Evolutionary conservation across 805 yeast genomes (phyloP).

Genomic region (Lachancea mirantina): DNA sequence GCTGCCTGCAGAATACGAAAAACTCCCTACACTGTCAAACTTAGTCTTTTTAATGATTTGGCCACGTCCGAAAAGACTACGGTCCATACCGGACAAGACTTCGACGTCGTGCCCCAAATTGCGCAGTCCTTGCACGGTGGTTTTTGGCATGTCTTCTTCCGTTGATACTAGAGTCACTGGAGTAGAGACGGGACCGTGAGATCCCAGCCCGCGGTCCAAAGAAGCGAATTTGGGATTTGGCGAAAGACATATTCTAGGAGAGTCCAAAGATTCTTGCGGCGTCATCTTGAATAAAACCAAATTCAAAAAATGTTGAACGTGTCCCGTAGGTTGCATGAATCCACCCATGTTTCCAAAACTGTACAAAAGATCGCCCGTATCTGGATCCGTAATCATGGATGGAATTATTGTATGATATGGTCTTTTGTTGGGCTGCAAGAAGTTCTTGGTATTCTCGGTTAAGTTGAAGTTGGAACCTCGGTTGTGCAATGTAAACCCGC

Average conservation of each 20-base stretch:
- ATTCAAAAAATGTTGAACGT: constrained; percentile 68
- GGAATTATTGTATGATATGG: constrained; percentile 83
- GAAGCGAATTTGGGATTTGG: constrained; percentile 40
- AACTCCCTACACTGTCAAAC: constrained; percentile 29
- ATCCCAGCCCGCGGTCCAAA: constrained; percentile 49
- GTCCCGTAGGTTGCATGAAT: constrained; percentile 81
- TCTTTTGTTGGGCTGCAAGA: constrained; percentile 60
- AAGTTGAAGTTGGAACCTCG: constrained; percentile 72
- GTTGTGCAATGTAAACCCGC: constrained; percentile 67
- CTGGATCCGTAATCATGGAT: constrained; percentile 54
- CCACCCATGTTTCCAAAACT: constrained; percentile 85
- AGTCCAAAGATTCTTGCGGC: constrained; percentile 70
- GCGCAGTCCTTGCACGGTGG: constrained; percentile 40
- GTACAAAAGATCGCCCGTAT: constrained; percentile 46
- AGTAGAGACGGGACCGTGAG: constrained; percentile 58
- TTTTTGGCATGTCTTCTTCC: constrained; percentile 55
- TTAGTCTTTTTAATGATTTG: constrained; percentile 55
- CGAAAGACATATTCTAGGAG: constrained; percentile 61
- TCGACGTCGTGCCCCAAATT: constrained; percentile 52
- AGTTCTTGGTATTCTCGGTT: constrained; percentile 49
- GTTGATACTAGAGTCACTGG: constrained; percentile 51
- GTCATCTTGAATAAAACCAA: constrained; percentile 52
- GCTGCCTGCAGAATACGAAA: constrained; percentile 62
- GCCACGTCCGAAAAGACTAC: constrained; percentile 57
- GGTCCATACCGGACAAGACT: constrained; percentile 35